Evolutionary conservation across 495 filamentous ascomycete genomes (phyloP), one percentile per base, ranked within the genome.

Genomic region (Podospora comata): DNA sequence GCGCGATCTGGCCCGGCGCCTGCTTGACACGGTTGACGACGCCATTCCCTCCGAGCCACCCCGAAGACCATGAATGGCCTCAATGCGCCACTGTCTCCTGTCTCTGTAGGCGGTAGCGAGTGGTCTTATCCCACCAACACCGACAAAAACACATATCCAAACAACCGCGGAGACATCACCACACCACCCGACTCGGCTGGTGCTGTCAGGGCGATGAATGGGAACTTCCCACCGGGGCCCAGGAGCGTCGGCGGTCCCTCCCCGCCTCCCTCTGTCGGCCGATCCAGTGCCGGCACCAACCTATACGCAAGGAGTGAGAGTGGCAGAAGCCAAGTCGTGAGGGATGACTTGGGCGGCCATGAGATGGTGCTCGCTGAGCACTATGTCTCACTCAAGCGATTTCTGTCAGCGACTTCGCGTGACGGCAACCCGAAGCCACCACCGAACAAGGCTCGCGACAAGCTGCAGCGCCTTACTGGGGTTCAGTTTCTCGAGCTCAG

Each of bases 401-500:
- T 92, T 72, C 83, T 99, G 28, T 85, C 85, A 20, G 84, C 86
- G 19, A 86, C 88, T 2, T 83, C 91, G 54, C 86, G 86, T 69
- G 90, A 95, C 75, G 91, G 94, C 71, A 88, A 90, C 68, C 84
- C 85, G 27, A 89, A 88, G 68, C 86, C 87, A 53, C 87, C 89
- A 71, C 89, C 92, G 28, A 96, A 94, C 78, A 90, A 91, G 76
- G 95, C 95, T 55, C 86, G 92, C 62, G 95, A 97, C 79, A 99
- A 99, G 81, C 83, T 98, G 58, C 85, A 97, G 62, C 87, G 94
- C 60, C 82, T 99, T 48, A 96, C 93, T 1, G 82, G 89, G 11
- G 92, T 94, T 27, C 95, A 99, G 75, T 99, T 99, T 76, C 91
- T 96, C 75, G 95, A 99, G 80, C 83, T 99, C 23, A 97, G 92